Conservation (phyloP, 2,329 filamentous ascomycete genomes). For the Scorias spongiosa region DNA sequence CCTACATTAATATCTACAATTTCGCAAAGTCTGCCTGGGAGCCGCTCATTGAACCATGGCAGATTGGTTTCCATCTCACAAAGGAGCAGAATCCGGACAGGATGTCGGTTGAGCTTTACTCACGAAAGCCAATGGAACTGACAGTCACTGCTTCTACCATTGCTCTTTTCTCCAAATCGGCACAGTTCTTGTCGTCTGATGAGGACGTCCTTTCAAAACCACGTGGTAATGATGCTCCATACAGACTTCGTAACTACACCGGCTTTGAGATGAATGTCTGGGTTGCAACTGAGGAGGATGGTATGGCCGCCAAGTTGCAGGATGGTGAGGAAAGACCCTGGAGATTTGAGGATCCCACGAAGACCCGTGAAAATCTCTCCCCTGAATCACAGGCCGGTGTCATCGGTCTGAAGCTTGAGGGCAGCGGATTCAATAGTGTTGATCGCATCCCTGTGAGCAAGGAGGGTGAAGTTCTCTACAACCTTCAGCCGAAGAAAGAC, state of each 20-base stretch:
- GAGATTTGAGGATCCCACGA: conserved; percentile 94
- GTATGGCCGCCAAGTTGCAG: conserved; percentile 59
- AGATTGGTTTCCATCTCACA: conserved; percentile 77
- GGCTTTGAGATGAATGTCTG: conserved; percentile 81
- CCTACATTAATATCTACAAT: conserved; percentile 95
- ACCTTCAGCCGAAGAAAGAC: conserved; percentile 73
- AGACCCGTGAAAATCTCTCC: conserved; percentile 83
- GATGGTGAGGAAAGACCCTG: conserved; percentile 88
- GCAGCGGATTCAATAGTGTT: conserved; percentile 83
- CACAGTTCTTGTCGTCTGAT: conserved; percentile 73
- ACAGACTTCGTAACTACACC: conserved; percentile 87
- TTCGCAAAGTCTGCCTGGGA: conserved; percentile 99
- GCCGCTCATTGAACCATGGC: conserved; percentile 89
- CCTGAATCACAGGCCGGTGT: conserved; percentile 67
- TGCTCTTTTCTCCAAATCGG: conserved; percentile 80
- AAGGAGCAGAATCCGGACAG: conserved; percentile 61
- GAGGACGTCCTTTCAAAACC: conserved; percentile 91
- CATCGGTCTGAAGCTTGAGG: conserved; percentile 73
- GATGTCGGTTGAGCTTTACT: conserved; percentile 71
- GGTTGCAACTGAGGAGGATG: conserved; percentile 56
- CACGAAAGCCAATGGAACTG: conserved; percentile 79
- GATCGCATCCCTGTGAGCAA: conserved; percentile 78
- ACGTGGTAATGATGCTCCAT: conserved; percentile 78
- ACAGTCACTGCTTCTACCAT: conserved; percentile 90
- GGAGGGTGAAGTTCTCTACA: conserved; percentile 88